phyloP scores from a whole-genome alignment of 305 asterid species.

The Solanum hybrid region DNA sequence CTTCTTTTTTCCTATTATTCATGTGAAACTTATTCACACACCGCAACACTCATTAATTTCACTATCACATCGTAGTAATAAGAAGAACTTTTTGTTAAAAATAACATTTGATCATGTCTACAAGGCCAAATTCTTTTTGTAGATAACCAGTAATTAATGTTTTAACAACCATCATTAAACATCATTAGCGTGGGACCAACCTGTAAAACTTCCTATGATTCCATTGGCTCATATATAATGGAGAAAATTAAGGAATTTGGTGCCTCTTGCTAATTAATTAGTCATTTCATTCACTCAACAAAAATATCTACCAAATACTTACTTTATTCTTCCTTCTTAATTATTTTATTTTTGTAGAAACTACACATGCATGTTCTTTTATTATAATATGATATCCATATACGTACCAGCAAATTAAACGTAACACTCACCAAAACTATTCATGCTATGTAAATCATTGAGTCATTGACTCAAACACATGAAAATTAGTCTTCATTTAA shows the following conservation, averaged over 20 bases:
- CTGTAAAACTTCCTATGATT: background rate
- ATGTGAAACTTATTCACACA: background rate
- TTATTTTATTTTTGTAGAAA: background rate
- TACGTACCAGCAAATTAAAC: background rate
- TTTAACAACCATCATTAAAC: background rate
- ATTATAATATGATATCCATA: background rate
- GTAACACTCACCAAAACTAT: background rate
- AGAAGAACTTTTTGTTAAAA: background rate
- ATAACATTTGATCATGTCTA: background rate
- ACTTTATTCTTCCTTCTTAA: background rate
- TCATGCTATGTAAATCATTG: background rate
- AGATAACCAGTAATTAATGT: background rate
- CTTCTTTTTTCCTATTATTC: background rate
- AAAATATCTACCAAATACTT: slow-evolving; percentile 4
- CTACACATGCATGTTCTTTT: background rate
- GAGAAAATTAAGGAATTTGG: background rate
- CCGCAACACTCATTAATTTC: background rate
- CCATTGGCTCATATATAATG: background rate
- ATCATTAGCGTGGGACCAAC: background rate
- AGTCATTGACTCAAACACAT: background rate
- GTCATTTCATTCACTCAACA: background rate
- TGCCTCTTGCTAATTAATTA: background rate
- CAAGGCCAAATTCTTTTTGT: background rate
- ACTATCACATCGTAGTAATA: background rate
- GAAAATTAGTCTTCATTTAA: background rate